These are phyloP conservation scores for Aurinia saxatilis DNA, from an alignment of 345 rosid genomes.

Conservation along the genomic window DNA sequence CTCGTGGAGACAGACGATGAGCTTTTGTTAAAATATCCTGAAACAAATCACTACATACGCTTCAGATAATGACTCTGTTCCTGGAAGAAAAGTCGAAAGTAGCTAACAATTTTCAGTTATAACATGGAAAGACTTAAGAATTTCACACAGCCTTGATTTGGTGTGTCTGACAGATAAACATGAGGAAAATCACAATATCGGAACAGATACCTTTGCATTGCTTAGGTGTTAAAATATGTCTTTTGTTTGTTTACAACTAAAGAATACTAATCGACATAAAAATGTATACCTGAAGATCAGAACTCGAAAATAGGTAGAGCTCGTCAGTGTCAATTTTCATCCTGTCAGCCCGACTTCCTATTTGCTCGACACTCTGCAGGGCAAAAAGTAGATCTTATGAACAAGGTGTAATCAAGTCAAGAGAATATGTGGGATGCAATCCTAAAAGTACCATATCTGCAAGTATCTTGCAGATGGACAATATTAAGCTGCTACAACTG, in stretches of 20 bases:
- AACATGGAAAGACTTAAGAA: too few relatives aligned
- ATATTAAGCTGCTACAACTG: too few relatives aligned
- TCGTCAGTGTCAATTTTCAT: conserved; percentile 53
- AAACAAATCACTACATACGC: conserved; percentile 9
- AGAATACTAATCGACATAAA: not conserved
- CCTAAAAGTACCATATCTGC: too few relatives aligned
- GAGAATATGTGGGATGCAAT: too few relatives aligned
- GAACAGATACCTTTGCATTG: not conserved
- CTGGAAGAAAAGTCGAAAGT: too few relatives aligned
- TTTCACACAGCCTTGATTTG: not conserved
- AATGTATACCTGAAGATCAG: conserved; percentile 72
- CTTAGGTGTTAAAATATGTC: not conserved
- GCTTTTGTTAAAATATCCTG: conserved; percentile 74
- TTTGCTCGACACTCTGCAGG: conserved; percentile 84
- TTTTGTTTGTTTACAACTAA: too few relatives aligned
- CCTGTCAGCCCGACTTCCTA: conserved; percentile 83
- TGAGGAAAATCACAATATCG: not conserved
- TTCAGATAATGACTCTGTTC: too few relatives aligned
- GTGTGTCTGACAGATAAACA: not conserved
- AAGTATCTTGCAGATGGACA: too few relatives aligned
- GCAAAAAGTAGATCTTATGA: not conserved
- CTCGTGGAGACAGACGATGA: conserved; percentile 61
- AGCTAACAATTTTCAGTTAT: too few relatives aligned
- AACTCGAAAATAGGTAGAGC: conserved; percentile 73
- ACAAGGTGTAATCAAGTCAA: not conserved